phyloP scores from a whole-genome alignment of 257 asterid genomes.

The Solanum pinnatisectum region DNA sequence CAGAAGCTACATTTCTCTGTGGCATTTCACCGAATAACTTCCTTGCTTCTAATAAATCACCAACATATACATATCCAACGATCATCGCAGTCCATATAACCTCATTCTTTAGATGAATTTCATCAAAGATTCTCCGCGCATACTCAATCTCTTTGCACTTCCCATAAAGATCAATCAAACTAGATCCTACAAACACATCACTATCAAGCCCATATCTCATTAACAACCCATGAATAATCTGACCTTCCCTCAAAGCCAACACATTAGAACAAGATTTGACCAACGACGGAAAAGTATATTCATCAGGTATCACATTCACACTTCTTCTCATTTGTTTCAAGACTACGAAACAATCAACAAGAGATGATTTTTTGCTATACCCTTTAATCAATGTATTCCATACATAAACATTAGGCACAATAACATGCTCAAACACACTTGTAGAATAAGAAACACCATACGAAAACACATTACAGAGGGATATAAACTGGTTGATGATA shows the following conservation, averaged over 20 bases:
- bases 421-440: slow-evolving; percentile 34
- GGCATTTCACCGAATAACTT: slow-evolving; percentile 63
- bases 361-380: slow-evolving; percentile 27
- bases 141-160: slow-evolving; percentile 47
- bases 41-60: slow-evolving; percentile 31
- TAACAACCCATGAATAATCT: slow-evolving; percentile 41
- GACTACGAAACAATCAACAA: slow-evolving; percentile 22
- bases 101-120: slow-evolving; percentile 41
- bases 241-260: slow-evolving; percentile 49
- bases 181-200: slow-evolving; percentile 52
- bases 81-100: slow-evolving; percentile 72
- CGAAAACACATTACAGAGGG: slow-evolving; percentile 31
- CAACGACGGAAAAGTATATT: slow-evolving; percentile 52
- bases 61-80: slow-evolving; percentile 34
- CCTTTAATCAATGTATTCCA: slow-evolving; percentile 55
- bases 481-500: slow-evolving; percentile 38
- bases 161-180: slow-evolving; percentile 65
- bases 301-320: slow-evolving; percentile 33
- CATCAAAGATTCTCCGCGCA: slow-evolving; percentile 53
- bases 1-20: slow-evolving; percentile 34
- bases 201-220: slow-evolving; percentile 42
- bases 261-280: slow-evolving; percentile 38
- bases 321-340: slow-evolving; percentile 32
- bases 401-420: slow-evolving; percentile 41
- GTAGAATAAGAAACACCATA: slow-evolving; percentile 28